Percentiles rank a stretch among this genome's conserved stretches.
phyloP scores from a whole-genome alignment of 2,329 filamentous ascomycete genomes.

The Penicillium griseofulvum region DNA sequence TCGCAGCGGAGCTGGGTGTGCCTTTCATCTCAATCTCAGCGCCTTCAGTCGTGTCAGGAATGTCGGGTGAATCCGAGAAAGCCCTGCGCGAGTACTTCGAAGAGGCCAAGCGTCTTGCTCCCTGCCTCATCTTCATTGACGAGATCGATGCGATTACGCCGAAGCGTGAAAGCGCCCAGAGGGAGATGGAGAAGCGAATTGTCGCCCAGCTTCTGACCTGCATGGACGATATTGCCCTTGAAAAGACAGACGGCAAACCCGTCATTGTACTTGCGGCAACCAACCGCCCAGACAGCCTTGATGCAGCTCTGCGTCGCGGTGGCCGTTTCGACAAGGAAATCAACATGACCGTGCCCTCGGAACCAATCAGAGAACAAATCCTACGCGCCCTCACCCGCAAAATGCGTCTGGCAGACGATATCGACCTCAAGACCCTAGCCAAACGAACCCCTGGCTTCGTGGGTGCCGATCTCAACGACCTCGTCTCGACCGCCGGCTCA shows the following conservation, averaged over 20 bases:
- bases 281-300: constrained; percentile 80
- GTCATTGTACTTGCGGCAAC: constrained; percentile 91
- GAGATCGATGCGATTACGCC: constrained; percentile 89
- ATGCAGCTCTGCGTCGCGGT: constrained; percentile 70
- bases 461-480: constrained; percentile 77
- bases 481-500: constrained; percentile 64
- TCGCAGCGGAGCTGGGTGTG: constrained; percentile 71
- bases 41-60: constrained; percentile 77
- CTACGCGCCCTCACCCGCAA: constrained; percentile 69
- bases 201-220: constrained; percentile 79
- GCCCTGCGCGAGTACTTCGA: constrained; percentile 83
- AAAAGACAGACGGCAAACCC: constrained; percentile 69
- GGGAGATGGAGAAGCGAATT: constrained; percentile 86
- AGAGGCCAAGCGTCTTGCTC: constrained; percentile 79
- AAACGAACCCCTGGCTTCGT: constrained; percentile 90
- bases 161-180: constrained; percentile 77
- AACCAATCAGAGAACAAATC: constrained; percentile 73
- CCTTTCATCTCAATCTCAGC: constrained; percentile 81
- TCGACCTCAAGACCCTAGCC: constrained; percentile 72
- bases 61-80: constrained; percentile 87
- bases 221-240: constrained; percentile 75
- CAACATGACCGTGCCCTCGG: constrained; percentile 82
- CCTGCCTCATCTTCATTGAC: constrained; percentile 87
- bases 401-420: constrained; percentile 62
- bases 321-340: constrained; percentile 81